Evolutionary conservation across 805 yeast species (phyloP).

Genomic region (Kodamaea hsintzibuensis): DNA sequence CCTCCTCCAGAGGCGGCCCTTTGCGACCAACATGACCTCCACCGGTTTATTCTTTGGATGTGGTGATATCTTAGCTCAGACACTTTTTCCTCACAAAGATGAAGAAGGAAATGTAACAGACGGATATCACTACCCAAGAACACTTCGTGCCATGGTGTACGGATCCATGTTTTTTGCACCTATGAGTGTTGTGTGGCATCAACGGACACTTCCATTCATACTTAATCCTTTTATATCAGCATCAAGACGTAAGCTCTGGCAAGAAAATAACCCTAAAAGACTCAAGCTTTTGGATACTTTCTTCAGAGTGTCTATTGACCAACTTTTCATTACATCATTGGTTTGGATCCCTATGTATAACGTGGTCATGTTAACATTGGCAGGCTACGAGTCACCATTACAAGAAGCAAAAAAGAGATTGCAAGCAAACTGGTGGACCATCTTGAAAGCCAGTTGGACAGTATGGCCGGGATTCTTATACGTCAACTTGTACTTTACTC

Average conservation of each 20-base stretch:
- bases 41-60: conserved; percentile 50
- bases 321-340: conserved; percentile 36
- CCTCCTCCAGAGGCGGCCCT: conserved; percentile 47
- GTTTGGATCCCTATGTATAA: conserved; percentile 47
- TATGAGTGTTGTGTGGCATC: conserved; percentile 39
- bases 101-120: conserved; percentile 18
- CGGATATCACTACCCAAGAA: conserved; percentile 28
- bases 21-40: conserved; percentile 52
- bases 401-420: conserved; percentile 35
- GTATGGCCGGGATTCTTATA: conserved; percentile 46
- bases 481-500: conserved; percentile 37
- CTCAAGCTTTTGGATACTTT: conserved; percentile 23
- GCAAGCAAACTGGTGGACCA: conserved; percentile 41
- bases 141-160: conserved; percentile 37
- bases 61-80: conserved; percentile 46
- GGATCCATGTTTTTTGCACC: conserved; percentile 44
- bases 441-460: conserved; percentile 41
- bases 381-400: conserved; percentile 36
- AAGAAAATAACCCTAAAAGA: conserved; percentile 8
- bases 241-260: conserved; percentile 13
- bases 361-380: conserved; percentile 37
- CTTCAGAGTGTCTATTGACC: conserved; percentile 36
- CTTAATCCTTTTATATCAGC: conserved; percentile 34
- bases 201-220: conserved; percentile 33
- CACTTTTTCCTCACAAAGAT: conserved; percentile 34